phyloP scores from a whole-genome alignment of 2,329 filamentous ascomycete species.

The Scedosporium aurantiacum region DNA sequence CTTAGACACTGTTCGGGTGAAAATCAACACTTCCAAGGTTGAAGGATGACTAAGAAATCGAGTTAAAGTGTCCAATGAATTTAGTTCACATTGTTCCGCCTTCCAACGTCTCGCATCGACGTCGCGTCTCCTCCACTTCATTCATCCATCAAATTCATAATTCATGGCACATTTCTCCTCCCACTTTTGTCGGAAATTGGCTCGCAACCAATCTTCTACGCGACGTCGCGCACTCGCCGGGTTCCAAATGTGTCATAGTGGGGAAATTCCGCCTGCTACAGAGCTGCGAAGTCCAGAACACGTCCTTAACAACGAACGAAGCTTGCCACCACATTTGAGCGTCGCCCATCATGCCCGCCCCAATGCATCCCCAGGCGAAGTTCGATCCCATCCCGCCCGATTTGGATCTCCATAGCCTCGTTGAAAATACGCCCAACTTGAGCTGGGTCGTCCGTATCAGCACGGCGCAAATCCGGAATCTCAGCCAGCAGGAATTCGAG shows the following conservation, averaged over 20 bases:
- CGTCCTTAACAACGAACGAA: too few relatives aligned
- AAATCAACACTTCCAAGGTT: background rate
- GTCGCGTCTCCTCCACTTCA: background rate
- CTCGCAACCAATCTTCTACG: too few relatives aligned
- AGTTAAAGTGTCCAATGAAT: background rate
- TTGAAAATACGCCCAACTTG: constrained; percentile 73
- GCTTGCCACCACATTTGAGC: background rate
- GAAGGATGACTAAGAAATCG: background rate
- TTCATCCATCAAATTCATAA: too few relatives aligned
- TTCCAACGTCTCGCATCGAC: background rate
- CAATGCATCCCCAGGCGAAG: constrained; percentile 69
- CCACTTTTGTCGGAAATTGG: too few relatives aligned
- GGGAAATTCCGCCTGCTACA: too few relatives aligned
- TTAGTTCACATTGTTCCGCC: too few relatives aligned
- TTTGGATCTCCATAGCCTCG: constrained; percentile 64
- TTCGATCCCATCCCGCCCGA: constrained; percentile 87
- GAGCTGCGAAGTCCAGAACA: too few relatives aligned
- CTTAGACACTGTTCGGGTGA: background rate
- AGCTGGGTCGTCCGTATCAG: constrained; percentile 76
- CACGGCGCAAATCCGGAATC: constrained; percentile 63
- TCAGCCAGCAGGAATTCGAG: constrained; percentile 72
- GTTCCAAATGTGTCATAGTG: too few relatives aligned
- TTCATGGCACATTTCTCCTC: too few relatives aligned
- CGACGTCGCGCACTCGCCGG: too few relatives aligned
- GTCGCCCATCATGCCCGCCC: constrained; percentile 53